Conservation (phyloP, 192 early-diverging fungal genomes). For the Gonapodya prolifera region DNA sequence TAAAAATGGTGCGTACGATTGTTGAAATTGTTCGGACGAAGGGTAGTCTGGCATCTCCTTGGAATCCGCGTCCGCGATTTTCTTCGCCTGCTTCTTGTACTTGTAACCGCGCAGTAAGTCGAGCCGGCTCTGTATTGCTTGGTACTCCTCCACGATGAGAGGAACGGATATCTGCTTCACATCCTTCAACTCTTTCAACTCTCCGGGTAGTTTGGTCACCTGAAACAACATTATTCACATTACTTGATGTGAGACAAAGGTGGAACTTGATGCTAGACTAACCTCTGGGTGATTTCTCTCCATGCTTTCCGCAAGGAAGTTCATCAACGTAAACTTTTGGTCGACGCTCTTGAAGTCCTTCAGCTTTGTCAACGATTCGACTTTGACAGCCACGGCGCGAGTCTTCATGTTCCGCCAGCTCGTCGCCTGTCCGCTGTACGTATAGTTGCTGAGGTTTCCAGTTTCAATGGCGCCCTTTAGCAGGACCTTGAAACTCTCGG, state of each 20-base stretch:
- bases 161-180: neutral
- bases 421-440: slow-evolving; percentile 21
- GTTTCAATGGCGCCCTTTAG: slow-evolving; percentile 29
- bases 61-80: neutral
- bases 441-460: slow-evolving; percentile 38
- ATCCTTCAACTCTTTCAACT: neutral
- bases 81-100: neutral
- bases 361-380: slow-evolving; percentile 36
- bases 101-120: neutral
- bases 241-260: no score
- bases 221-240: no score
- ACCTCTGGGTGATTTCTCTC: slow-evolving; percentile 23
- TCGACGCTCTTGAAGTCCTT: slow-evolving; percentile 43
- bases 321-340: slow-evolving; percentile 41
- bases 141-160: neutral
- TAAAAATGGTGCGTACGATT: neutral
- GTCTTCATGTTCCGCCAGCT: slow-evolving; percentile 32
- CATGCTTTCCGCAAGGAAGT: slow-evolving; percentile 39
- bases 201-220: neutral
- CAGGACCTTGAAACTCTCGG: slow-evolving; percentile 28
- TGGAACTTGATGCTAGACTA: no score
- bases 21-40: neutral
- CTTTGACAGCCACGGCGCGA: slow-evolving; percentile 40
- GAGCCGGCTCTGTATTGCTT: neutral
- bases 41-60: neutral